Conservation (phyloP, 192 early-diverging fungal species). For the Piromyces finnis region DNA sequence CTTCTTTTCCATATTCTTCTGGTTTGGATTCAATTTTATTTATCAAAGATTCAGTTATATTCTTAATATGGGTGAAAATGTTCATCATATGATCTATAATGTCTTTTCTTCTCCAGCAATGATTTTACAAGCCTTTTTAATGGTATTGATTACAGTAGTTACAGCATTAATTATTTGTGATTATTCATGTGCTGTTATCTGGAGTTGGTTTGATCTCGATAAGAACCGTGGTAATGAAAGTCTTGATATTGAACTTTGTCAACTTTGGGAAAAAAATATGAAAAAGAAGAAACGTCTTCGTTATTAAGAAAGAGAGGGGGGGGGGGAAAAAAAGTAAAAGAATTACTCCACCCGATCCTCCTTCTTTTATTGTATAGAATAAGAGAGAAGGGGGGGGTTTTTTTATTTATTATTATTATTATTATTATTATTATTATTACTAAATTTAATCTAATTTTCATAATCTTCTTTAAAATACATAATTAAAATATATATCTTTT, state of each 20-base stretch:
- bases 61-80: not conserved
- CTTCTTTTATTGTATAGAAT: too few species aligned
- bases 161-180: not conserved
- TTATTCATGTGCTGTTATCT: not conserved
- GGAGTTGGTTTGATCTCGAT: not conserved
- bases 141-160: not conserved
- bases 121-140: not conserved
- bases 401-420: too few species aligned
- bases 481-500: too few species aligned
- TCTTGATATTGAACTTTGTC: not conserved
- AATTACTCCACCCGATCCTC: too few species aligned
- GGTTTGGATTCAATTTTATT: constrained; percentile 48
- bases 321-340: too few species aligned
- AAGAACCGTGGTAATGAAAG: not conserved
- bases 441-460: too few species aligned
- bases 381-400: too few species aligned
- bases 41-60: constrained; percentile 2
- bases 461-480: too few species aligned
- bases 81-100: not conserved
- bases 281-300: not conserved
- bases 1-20: constrained; percentile 24
- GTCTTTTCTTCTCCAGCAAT: not conserved
- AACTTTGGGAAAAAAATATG: not conserved
- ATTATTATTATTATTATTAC: too few species aligned
- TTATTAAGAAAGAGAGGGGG: too few species aligned